A percentile compares a stretch with the other conserved stretches of the same genome.
Conservation (phyloP, 2,329 filamentous ascomycete genomes). For the Huntiella savannae region DNA sequence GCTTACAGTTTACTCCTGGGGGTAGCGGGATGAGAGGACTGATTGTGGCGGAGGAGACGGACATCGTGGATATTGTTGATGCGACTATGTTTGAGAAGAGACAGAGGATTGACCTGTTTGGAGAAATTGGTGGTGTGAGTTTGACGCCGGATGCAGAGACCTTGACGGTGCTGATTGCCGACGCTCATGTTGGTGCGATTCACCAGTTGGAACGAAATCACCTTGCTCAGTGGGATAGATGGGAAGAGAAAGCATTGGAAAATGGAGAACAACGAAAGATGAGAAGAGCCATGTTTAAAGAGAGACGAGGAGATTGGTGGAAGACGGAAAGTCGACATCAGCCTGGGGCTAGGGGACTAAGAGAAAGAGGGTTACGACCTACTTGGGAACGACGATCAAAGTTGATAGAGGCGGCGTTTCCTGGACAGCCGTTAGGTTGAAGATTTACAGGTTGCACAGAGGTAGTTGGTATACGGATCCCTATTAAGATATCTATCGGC, state of each 20-base stretch:
- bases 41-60: slow-evolving; percentile 57
- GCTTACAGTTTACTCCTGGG: slow-evolving; percentile 50
- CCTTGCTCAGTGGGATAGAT: neutral
- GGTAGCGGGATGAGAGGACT: slow-evolving; percentile 49
- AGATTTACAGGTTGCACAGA: too few species aligned
- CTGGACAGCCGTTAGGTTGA: neutral
- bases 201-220: slow-evolving; percentile 36
- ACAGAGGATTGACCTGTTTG: slow-evolving; percentile 56
- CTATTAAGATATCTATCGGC: too few species aligned
- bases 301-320: neutral
- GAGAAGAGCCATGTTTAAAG: neutral
- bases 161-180: slow-evolving; percentile 49
- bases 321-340: too few species aligned
- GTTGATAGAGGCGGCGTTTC: neutral
- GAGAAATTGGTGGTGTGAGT: slow-evolving; percentile 50
- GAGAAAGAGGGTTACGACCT: neutral
- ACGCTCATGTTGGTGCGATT: slow-evolving; percentile 46
- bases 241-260: neutral
- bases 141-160: slow-evolving; percentile 49
- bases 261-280: neutral
- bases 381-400: neutral
- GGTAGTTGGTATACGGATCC: too few species aligned
- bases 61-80: slow-evolving; percentile 53
- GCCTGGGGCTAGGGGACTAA: neutral
- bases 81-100: slow-evolving; percentile 42